These are phyloP conservation scores for Zalaria obscura DNA, from an alignment of 2,329 filamentous ascomycete genomes.

Conservation along the genomic window DNA sequence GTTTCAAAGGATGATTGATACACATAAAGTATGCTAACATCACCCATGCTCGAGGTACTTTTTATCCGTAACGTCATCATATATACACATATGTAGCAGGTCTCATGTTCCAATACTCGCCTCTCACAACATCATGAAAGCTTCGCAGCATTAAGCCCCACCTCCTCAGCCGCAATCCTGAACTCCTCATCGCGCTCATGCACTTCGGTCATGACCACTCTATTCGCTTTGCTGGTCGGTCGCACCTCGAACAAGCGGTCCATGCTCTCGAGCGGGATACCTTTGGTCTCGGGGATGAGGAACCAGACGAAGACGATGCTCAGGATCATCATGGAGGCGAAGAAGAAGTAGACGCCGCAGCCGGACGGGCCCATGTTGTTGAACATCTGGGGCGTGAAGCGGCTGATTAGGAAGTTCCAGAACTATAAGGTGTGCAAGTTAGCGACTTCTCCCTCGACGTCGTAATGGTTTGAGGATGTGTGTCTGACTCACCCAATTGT, in stretches of 20 bases:
- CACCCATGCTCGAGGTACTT: too few species aligned
- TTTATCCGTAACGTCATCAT: too few species aligned
- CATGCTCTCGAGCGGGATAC: conserved; percentile 31
- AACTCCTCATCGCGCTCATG: conserved; percentile 23
- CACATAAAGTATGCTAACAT: too few species aligned
- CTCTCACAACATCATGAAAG: conserved; percentile 1
- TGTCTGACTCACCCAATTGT: conserved; percentile 41
- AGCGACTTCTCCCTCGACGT: conserved; percentile 25
- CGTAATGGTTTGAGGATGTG: neutral
- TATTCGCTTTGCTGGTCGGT: conserved; percentile 26
- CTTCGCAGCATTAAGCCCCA: conserved; percentile 21
- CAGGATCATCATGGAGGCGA: conserved; percentile 32
- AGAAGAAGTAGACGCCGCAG: conserved; percentile 28
- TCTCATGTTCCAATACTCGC: too few species aligned
- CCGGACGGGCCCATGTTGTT: conserved; percentile 23
- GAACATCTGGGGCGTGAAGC: conserved; percentile 54
- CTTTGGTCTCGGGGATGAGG: conserved; percentile 28
- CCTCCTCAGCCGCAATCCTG: conserved; percentile 24
- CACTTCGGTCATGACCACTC: conserved; percentile 21
- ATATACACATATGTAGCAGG: too few species aligned
- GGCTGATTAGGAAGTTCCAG: conserved; percentile 54
- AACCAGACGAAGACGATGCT: conserved; percentile 32
- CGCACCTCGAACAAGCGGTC: conserved; percentile 31
- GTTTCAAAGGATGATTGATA: too few species aligned
- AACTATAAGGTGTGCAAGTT: conserved; percentile 16